Percentiles rank a stretch among this genome's conserved stretches.
phyloP scores from a whole-genome alignment of 2,329 filamentous ascomycete species.

The Madurella fahalii region DNA sequence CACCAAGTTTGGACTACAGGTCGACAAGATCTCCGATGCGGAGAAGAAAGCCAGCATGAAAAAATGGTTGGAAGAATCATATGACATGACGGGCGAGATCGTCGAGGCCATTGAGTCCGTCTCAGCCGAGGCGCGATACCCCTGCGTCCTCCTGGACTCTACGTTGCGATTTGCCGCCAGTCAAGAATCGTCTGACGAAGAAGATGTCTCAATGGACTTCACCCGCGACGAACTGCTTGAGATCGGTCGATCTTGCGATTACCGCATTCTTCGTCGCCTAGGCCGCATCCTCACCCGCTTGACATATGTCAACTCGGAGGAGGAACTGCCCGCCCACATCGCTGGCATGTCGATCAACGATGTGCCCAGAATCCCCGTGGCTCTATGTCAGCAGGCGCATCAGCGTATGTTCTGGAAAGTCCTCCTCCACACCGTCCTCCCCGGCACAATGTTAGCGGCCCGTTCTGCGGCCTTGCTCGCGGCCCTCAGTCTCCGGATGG shows the following conservation, averaged over 20 bases:
- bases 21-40: slow-evolving; percentile 33
- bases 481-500: slow-evolving; percentile 45
- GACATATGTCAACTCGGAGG: slow-evolving; percentile 38
- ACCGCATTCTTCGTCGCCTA: slow-evolving; percentile 43
- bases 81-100: slow-evolving; percentile 45
- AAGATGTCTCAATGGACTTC: slow-evolving; percentile 33
- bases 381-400: slow-evolving; percentile 35
- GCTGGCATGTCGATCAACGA: slow-evolving; percentile 28
- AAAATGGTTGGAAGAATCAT: slow-evolving; percentile 48
- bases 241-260: slow-evolving; percentile 49
- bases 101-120: slow-evolving; percentile 35
- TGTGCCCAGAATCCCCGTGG: slow-evolving; percentile 42
- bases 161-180: slow-evolving; percentile 36
- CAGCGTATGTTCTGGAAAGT: slow-evolving; percentile 44
- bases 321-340: slow-evolving; percentile 43
- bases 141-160: slow-evolving; percentile 48
- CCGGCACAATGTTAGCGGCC: slow-evolving; percentile 43
- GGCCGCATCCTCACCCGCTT: slow-evolving; percentile 45
- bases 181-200: slow-evolving; percentile 19
- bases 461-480: slow-evolving; percentile 45
- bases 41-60: slow-evolving; percentile 39
- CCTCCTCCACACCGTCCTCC: slow-evolving; percentile 44
- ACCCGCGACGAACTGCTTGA: slow-evolving; percentile 46
- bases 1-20: slow-evolving; percentile 37
- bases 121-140: slow-evolving; percentile 37